Base-by-base conservation (phyloP, 2,329 filamentous ascomycete genomes). In the Pezicula rhizophila region DNA sequence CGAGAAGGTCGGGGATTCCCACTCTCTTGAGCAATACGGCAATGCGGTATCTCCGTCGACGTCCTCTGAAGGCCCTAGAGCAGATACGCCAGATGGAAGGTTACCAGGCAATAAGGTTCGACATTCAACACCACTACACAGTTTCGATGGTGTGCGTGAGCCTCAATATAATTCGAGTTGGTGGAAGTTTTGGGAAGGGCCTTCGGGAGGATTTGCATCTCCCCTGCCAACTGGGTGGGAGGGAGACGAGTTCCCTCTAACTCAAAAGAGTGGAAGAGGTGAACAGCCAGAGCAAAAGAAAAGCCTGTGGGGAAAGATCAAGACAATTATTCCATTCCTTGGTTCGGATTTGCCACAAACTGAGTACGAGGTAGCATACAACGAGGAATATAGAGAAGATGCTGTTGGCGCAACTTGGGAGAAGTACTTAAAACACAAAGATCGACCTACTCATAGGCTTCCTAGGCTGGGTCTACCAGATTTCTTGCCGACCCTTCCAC, bases 391-490 rank as follows among this genome's bases (percentile, higher is more conserved):
- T 55, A 71, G 77, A 33, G 78, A 84, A 25, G 74, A 84, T 49
- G 75, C 80, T 10, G 79, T 84, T 39, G 77, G 76, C 8, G 77
- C 81, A 43, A 82, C 87, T 0, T 99, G 93, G 93, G 82, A 84
- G 59, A 85, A 84, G 52, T 96, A 91, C 69, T 72, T 97, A 45
- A 85, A 82, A 61, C 79, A 81, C 50, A 90, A 87, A 49, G 83
- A 96, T 52, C 84, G 93, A 34, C 89, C 92, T 15, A 95, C 87
- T 0, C 90, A 95, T 70, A 82, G 84, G 42, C 70, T 96, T 8
- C 82, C 89, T 0, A 69, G 78, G 71, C 12, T 75, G 75, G 64
- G 73, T 70, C 0, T 23, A n/a, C 76, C 75, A 1, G 56, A 57
- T 35, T 96, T 87, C 85, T 82, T 96, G 65, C 85, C 86, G 2